Evolutionary conservation across 768 basidiomycete species (phyloP).

Genomic region (Rhizopogon salebrosus): DNA sequence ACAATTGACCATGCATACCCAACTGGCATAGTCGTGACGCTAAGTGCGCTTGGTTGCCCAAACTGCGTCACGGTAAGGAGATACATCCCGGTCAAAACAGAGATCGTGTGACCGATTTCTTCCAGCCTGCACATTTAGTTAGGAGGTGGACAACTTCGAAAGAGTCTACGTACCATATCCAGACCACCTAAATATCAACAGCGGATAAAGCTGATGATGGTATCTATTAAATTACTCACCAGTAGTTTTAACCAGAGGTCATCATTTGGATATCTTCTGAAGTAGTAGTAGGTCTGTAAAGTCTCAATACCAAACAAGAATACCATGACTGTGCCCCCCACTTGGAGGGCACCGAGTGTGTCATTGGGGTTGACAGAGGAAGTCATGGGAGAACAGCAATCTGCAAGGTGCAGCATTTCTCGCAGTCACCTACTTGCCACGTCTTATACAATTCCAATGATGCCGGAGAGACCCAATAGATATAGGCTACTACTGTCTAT

Average conservation of each 20-base stretch:
- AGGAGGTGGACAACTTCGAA: neutral
- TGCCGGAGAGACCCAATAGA: neutral
- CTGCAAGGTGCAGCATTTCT: neutral
- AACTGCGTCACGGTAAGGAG: slow-evolving; percentile 18
- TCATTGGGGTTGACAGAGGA: neutral
- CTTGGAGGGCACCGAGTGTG: slow-evolving; percentile 18
- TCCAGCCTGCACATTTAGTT: slow-evolving; percentile 2
- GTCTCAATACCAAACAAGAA: slow-evolving; percentile 23
- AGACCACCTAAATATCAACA: neutral
- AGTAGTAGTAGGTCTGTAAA: slow-evolving; percentile 19
- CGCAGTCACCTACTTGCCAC: neutral
- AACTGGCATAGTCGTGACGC: slow-evolving; percentile 7
- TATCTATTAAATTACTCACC: slow-evolving; percentile 9
- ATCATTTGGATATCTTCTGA: slow-evolving; percentile 16
- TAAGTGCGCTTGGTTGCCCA: slow-evolving; percentile 11
- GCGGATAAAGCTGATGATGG: slow-evolving; percentile 4
- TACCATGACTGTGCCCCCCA: slow-evolving; percentile 18
- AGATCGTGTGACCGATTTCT: slow-evolving; percentile 18
- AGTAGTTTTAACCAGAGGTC: slow-evolving; percentile 11
- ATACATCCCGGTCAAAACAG: slow-evolving; percentile 18
- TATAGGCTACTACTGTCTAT: neutral
- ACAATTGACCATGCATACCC: slow-evolving; percentile 15
- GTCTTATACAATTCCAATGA: neutral
- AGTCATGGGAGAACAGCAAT: neutral
- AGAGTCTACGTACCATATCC: neutral